These are phyloP conservation scores for Boletus tylopilopsis DNA, from an alignment of 768 basidiomycete genomes.

Conservation along the genomic window DNA sequence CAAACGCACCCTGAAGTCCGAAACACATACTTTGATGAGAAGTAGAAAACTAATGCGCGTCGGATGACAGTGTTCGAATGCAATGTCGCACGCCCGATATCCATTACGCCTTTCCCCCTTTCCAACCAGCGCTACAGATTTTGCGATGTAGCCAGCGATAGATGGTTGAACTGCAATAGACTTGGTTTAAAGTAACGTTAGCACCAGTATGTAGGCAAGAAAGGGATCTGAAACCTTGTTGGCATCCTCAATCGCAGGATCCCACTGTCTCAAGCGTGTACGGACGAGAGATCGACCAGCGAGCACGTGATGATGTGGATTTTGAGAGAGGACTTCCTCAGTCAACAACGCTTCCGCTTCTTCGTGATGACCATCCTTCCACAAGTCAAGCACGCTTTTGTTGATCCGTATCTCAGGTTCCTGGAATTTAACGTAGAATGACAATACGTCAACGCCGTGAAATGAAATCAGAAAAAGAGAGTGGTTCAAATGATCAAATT, in stretches of 20 bases:
- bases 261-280: not conserved
- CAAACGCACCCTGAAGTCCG: not conserved
- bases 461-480: too few relatives aligned
- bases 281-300: not conserved
- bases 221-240: not conserved
- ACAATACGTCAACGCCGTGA: too few relatives aligned
- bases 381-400: not conserved
- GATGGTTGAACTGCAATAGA: not conserved
- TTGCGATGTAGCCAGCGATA: not conserved
- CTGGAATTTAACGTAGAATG: not conserved
- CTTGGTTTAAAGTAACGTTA: not conserved
- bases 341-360: not conserved
- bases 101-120: not conserved
- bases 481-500: too few relatives aligned
- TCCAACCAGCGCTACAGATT: not conserved
- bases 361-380: not conserved
- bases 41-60: not conserved
- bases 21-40: slow-evolving; percentile 1
- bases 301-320: not conserved
- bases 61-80: not conserved
- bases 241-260: not conserved
- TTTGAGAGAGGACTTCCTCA: too few relatives aligned
- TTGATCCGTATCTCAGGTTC: not conserved
- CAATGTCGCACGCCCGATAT: not conserved
- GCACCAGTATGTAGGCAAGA: too few relatives aligned